These are phyloP conservation scores for Pythium aphanidermatum DNA, from an alignment of 352 stramenopile genomes.

Conservation along the genomic window DNA sequence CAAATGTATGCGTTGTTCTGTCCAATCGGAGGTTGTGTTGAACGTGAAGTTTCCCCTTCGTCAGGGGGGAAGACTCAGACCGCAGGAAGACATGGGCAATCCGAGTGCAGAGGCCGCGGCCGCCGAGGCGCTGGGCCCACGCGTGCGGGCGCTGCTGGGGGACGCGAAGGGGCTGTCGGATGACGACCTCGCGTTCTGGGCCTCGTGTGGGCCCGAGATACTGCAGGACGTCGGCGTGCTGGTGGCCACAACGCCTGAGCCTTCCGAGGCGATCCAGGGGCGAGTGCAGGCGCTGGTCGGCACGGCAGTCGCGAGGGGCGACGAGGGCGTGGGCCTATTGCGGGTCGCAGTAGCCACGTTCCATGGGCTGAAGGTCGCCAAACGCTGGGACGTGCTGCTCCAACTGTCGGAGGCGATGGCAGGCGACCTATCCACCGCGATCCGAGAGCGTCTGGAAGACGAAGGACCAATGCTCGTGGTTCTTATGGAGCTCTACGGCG, in stretches of 20 bases:
- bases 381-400: conserved; percentile 61
- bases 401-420: conserved; percentile 32
- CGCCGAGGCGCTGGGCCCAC: conserved; percentile 8
- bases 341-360: conserved; percentile 53
- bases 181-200: conserved; percentile 55
- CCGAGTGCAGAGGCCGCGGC: conserved; percentile 7
- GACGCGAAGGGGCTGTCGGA: conserved; percentile 9
- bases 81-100: conserved; percentile 26
- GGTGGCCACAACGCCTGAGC: conserved; percentile 45
- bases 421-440: conserved; percentile 26
- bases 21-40: conserved; percentile 23
- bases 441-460: conserved; percentile 27
- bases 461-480: conserved; percentile 9
- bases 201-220: conserved; percentile 28
- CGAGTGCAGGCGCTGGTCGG: conserved; percentile 31
- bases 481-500: conserved; percentile 41
- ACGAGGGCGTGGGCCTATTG: conserved; percentile 29
- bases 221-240: conserved; percentile 50
- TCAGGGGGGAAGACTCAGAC: conserved; percentile 21
- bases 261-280: conserved; percentile 28
- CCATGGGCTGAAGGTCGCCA: conserved; percentile 60
- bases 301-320: not conserved
- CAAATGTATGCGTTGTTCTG: conserved; percentile 9
- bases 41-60: conserved; percentile 14
- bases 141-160: conserved; percentile 14